Evolutionary conservation across 169 alveolate species (phyloP), one percentile per base, ranked within the genome.

Genomic region (Eimeria maxima): DNA sequence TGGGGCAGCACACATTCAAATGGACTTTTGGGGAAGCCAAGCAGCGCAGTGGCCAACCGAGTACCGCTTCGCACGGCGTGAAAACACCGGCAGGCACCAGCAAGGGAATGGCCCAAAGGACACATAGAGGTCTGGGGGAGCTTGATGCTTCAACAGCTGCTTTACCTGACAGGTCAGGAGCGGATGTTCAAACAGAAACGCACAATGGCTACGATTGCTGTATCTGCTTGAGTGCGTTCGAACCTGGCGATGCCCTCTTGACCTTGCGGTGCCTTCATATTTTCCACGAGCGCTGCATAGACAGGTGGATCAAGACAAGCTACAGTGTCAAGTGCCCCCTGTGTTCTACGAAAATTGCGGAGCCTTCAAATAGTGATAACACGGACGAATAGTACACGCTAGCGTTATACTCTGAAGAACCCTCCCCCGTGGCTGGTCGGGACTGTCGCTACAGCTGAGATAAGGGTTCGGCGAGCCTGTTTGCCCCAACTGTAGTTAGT

Each of bases 291-390:
- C 74, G 47, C 20, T 86, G 93, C 50, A 57, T 86, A 38, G 93
- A 86, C 18, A 86, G 93, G 63, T 86, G 93, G 93, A 86, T 86
- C 93, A 55, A 38, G 47, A 86, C 93, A 13, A 86, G 93, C 44
- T 63, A 55, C 27, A 86, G 63, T 24, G 63, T 63, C 7, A 86
- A 86, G 60, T 86, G 93, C 80, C 93, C 93, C 22, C 29, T 86
- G 27, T 86, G 93, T 20, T 86, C 60, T 38, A 86, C 93, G 27
- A 63, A 60, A 42, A 86, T 86, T 22, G 93, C 93, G 8, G 93
- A 63, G 63, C 22, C 76, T 10, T 55, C 91, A 24, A 44, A 22
- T 44, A 27, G 45, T 24, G 80, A 69, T 0, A 50, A 27, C 4
- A 0, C 33, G 27, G 80, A 33, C 47, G 80, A n/a, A 16, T 29